Percentiles rank a stretch among this genome's conserved stretches.
Evolutionary conservation across 2,329 filamentous ascomycete genomes (phyloP).

Genomic region (Hymenotorrendiella dingleyae): DNA sequence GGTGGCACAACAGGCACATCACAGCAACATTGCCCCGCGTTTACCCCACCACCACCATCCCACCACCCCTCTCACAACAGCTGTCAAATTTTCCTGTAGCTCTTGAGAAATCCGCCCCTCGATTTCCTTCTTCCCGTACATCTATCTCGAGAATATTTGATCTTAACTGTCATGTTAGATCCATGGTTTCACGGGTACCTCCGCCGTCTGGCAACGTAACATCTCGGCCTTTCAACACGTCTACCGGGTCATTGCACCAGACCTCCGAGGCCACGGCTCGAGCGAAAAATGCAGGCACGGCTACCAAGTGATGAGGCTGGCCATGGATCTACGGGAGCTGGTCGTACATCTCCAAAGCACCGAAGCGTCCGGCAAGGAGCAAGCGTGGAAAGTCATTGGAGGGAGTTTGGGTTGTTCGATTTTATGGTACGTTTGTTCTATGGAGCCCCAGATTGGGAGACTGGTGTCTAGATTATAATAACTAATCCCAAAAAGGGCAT

Average conservation of each 20-base stretch:
- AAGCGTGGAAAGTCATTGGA: constrained; percentile 22
- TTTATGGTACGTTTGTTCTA: constrained; percentile 21
- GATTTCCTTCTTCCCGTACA: no score
- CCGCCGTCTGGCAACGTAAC: constrained; percentile 27
- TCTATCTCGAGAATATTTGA: no score
- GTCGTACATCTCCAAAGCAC: constrained; percentile 6
- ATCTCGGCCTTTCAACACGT: constrained; percentile 17
- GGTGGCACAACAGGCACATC: no score
- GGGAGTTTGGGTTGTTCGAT: constrained; percentile 30
- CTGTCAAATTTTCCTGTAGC: no score
- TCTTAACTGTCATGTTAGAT: constrained; percentile 24
- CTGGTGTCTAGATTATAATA: no score
- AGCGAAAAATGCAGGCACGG: constrained; percentile 26
- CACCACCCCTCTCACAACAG: no score
- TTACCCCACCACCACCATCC: no score
- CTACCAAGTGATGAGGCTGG: constrained; percentile 28
- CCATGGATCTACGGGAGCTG: constrained; percentile 27
- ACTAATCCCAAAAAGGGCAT: constrained; percentile 21
- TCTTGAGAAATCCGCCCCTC: no score
- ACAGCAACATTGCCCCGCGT: no score
- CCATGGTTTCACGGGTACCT: constrained; percentile 31
- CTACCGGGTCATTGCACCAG: constrained; percentile 26
- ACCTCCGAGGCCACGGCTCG: constrained; percentile 28
- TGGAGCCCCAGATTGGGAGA: neutral
- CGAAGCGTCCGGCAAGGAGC: neutral